phyloP scores from a whole-genome alignment of 352 stramenopile species.

The Peronospora farinosa region DNA sequence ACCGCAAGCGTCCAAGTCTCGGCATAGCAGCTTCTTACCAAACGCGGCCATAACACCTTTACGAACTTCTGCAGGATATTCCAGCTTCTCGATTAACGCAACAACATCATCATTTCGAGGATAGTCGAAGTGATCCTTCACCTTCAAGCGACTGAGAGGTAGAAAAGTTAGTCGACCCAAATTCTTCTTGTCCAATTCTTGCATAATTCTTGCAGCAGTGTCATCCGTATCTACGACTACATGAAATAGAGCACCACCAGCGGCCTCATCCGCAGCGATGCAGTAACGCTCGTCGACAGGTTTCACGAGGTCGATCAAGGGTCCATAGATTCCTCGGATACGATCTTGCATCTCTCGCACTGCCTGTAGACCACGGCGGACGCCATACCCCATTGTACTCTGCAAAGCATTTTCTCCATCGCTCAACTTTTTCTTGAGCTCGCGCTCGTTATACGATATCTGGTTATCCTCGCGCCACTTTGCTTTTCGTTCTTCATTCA shows the following conservation, averaged over 20 bases:
- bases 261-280: constrained; percentile 93
- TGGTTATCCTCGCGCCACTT: constrained; percentile 80
- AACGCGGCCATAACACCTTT: constrained; percentile 94
- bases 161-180: constrained; percentile 96
- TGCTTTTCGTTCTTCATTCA: constrained; percentile 76
- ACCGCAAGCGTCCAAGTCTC: constrained; percentile 87
- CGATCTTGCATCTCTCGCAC: constrained; percentile 85
- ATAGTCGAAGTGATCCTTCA: constrained; percentile 78
- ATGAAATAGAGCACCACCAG: constrained; percentile 95
- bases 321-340: constrained; percentile 86
- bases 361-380: constrained; percentile 76
- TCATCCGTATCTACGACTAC: constrained; percentile 98
- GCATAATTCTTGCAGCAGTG: constrained; percentile 92
- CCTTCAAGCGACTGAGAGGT: constrained; percentile 88
- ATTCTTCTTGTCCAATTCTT: constrained; percentile 90
- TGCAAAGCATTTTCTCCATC: constrained; percentile 73
- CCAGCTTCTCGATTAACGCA: constrained; percentile 80
- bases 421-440: constrained; percentile 60
- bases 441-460: constrained; percentile 66
- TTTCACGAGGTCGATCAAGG: constrained; percentile 95
- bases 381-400: constrained; percentile 83
- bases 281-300: constrained; percentile 87
- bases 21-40: constrained; percentile 94
- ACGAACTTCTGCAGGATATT: constrained; percentile 80
- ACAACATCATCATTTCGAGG: constrained; percentile 76